phyloP scores from a whole-genome alignment of 306 rosid genomes.

The Lablab purpureus region DNA sequence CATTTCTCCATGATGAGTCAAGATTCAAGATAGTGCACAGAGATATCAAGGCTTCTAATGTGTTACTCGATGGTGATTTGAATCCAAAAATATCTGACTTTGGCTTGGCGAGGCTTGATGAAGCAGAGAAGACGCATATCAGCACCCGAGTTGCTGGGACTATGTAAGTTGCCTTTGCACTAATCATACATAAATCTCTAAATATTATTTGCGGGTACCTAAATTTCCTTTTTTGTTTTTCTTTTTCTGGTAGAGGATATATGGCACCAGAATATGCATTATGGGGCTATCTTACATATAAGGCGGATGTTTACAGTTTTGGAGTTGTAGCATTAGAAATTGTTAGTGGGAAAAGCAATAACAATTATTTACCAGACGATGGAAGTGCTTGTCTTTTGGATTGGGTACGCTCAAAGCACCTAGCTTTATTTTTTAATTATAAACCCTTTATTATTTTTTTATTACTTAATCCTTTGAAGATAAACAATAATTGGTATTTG shows the following conservation, averaged over 20 bases:
- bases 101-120: constrained; percentile 78
- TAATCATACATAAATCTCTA: background rate
- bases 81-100: constrained; percentile 85
- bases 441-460: background rate
- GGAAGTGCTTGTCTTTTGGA: constrained; percentile 72
- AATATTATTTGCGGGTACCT: constrained; percentile 1
- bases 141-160: constrained; percentile 86
- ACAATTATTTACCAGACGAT: constrained; percentile 55
- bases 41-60: constrained; percentile 86
- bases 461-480: background rate
- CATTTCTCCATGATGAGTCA: constrained; percentile 81
- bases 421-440: background rate
- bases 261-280: constrained; percentile 86
- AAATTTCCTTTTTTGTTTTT: background rate
- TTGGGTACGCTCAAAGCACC: constrained; percentile 52
- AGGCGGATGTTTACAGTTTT: constrained; percentile 83
- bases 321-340: constrained; percentile 78
- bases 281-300: constrained; percentile 72
- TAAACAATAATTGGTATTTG: constrained; percentile 27
- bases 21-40: constrained; percentile 76
- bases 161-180: constrained; percentile 56
- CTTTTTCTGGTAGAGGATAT: constrained; percentile 64
- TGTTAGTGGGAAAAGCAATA: constrained; percentile 70
- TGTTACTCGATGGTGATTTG: constrained; percentile 65
- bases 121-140: constrained; percentile 75